Conservation (phyloP, 306 rosid genomes). For the Inga laurina region DNA sequence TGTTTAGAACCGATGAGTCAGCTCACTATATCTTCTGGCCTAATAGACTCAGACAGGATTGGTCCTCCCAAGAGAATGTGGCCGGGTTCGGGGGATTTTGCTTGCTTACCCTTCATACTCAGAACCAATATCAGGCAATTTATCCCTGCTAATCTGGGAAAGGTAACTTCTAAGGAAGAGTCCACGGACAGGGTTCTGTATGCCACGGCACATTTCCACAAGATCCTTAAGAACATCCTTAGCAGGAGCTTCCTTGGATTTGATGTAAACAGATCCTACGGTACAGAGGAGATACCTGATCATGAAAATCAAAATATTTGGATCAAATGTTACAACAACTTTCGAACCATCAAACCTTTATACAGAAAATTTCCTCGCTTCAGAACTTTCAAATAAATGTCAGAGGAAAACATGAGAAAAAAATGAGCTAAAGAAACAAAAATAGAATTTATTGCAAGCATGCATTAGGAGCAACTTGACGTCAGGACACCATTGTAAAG, state of each 20-base stretch:
- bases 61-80: conserved; percentile 1
- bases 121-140: conserved; percentile 61
- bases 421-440: background rate
- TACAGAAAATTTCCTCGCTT: background rate
- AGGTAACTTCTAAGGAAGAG: conserved; percentile 70
- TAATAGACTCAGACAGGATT: background rate
- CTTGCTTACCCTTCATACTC: conserved; percentile 61
- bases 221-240: conserved; percentile 96
- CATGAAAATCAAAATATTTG: background rate
- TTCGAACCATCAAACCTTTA: background rate
- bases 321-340: background rate
- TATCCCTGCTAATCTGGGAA: conserved; percentile 64
- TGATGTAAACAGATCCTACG: conserved; percentile 90
- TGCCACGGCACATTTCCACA: conserved; percentile 93
- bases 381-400: conserved; percentile 14
- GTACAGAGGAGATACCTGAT: conserved; percentile 95
- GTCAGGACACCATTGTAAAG: background rate
- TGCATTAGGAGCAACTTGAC: background rate
- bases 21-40: conserved; percentile 22
- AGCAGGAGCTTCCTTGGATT: conserved; percentile 92
- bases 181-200: conserved; percentile 92
- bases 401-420: background rate
- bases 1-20: background rate
- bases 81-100: background rate
- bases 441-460: background rate